Evolutionary conservation across 2,329 filamentous ascomycete species (phyloP).

Genomic region (Paecilomyces dactylethromorphus): DNA sequence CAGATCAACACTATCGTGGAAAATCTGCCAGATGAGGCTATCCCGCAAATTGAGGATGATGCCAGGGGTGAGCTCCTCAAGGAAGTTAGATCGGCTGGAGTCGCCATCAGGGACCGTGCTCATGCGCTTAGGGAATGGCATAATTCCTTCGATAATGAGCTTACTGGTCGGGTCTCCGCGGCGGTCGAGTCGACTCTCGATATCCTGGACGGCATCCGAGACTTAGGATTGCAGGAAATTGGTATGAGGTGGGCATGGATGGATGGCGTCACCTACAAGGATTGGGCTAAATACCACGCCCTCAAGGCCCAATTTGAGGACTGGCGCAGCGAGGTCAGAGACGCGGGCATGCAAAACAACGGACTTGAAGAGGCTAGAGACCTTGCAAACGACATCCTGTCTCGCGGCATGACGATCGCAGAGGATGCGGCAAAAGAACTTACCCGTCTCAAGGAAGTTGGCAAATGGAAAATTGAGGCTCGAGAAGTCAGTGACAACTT

Average conservation of each 20-base stretch:
- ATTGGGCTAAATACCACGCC: constrained; percentile 92
- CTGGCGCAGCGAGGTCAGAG: constrained; percentile 77
- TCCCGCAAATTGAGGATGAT: constrained; percentile 45
- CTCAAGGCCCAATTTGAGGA: constrained; percentile 75
- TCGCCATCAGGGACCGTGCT: constrained; percentile 68
- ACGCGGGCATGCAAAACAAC: constrained; percentile 67
- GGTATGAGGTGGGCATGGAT: constrained; percentile 94
- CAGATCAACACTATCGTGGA: constrained; percentile 54
- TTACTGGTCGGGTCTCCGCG: constrained; percentile 60
- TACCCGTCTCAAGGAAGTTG: constrained; percentile 71
- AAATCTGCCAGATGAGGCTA: constrained; percentile 53
- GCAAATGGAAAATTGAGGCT: constrained; percentile 73
- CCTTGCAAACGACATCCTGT: constrained; percentile 63
- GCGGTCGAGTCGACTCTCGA: constrained; percentile 75
- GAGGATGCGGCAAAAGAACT: constrained; percentile 75
- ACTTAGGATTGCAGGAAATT: constrained; percentile 81
- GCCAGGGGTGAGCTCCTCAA: constrained; percentile 47
- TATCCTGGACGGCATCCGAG: constrained; percentile 74
- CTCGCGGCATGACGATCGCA: constrained; percentile 72
- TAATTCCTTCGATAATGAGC: constrained; percentile 62
- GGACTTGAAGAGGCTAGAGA: constrained; percentile 62
- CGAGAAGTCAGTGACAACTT: constrained; percentile 74
- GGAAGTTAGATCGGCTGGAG: constrained; percentile 60
- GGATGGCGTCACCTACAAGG: constrained; percentile 91
- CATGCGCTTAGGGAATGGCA: constrained; percentile 74